Evolutionary conservation across 257 asterid genomes (phyloP), one percentile per base, ranked within the genome.

Genomic region (Handroanthus guayacan): DNA sequence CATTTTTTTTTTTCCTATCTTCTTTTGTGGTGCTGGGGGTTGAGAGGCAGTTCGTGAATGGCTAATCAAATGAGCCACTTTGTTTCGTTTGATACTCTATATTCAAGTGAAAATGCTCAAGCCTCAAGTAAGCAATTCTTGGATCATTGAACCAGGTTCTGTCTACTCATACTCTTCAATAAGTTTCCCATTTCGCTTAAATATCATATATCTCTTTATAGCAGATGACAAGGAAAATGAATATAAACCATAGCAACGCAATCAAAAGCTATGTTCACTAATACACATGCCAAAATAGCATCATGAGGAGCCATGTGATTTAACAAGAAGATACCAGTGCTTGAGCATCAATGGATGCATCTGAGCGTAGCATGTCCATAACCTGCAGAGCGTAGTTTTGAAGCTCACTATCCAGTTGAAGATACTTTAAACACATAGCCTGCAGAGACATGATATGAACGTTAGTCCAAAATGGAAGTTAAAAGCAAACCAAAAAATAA

Each of bases 341-440:
- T 89, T 95, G 99, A 75, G 99, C 98, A 88, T 93, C 99, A 74
- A 82, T 62, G 18, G 80, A 70, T 75, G 85, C 85, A 79, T 91
- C 98, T 2, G 86, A 74, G 63, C 77, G 92, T 81, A 95, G 98
- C 98, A 95, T 91, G 79, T 90, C 96, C 85, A 93, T 78, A 76
- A 89, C 92, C 84, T 84, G 96, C 81, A 84, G 50, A 10, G 92
- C 90, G 72, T 83, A 90, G 79, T 81, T 87, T 83, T 90, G 97
- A 75, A 95, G 97, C 90, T 93, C 99, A 55, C 85, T 87, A 74
- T 95, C 99, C 52, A 97, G 96, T 39, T 86, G 97, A 83, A 80
- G 88, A 90, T 91, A 93, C 88, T 87, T 93, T 85, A 88, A 80
- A 64, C 93, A 88, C 77, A 89, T 87, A 56, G 97, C 96, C 99